These are phyloP conservation scores for Aphanocladium album DNA, from an alignment of 2,329 filamentous ascomycete species.

Conservation along the genomic window DNA sequence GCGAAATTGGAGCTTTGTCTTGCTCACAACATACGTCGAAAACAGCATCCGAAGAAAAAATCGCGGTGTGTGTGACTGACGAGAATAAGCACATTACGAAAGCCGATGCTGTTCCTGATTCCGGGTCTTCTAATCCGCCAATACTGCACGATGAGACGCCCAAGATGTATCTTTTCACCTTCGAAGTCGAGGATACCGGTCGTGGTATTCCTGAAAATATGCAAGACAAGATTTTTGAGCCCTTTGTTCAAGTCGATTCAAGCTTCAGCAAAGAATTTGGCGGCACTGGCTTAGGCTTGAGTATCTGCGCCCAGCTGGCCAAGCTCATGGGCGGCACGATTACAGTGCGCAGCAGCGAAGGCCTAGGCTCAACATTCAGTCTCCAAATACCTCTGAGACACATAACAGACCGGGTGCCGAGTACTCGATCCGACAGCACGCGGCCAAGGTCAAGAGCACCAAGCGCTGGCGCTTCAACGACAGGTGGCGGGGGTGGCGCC, in stretches of 20 bases:
- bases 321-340: constrained; percentile 78
- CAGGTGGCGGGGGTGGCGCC: neutral
- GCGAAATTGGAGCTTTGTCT: neutral
- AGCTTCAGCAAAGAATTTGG: constrained; percentile 86
- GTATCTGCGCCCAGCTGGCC: constrained; percentile 84
- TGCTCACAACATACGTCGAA: neutral
- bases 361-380: constrained; percentile 73
- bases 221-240: constrained; percentile 83
- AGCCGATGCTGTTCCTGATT: neutral
- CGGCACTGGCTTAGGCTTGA: constrained; percentile 80
- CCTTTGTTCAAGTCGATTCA: constrained; percentile 89
- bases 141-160: constrained; percentile 39
- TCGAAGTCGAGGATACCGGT: constrained; percentile 83
- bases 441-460: constrained; percentile 35
- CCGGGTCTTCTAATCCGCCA: neutral
- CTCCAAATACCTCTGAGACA: constrained; percentile 79
- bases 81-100: neutral
- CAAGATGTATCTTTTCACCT: constrained; percentile 71
- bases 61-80: neutral
- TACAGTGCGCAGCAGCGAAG: constrained; percentile 63
- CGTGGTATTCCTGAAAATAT: constrained; percentile 76
- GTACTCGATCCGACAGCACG: constrained; percentile 23
- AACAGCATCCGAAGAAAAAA: neutral
- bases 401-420: constrained; percentile 56
- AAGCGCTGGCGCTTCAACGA: constrained; percentile 35